These are phyloP conservation scores for Fusarium setosum DNA, from an alignment of 2,329 filamentous ascomycete genomes.

Conservation along the genomic window DNA sequence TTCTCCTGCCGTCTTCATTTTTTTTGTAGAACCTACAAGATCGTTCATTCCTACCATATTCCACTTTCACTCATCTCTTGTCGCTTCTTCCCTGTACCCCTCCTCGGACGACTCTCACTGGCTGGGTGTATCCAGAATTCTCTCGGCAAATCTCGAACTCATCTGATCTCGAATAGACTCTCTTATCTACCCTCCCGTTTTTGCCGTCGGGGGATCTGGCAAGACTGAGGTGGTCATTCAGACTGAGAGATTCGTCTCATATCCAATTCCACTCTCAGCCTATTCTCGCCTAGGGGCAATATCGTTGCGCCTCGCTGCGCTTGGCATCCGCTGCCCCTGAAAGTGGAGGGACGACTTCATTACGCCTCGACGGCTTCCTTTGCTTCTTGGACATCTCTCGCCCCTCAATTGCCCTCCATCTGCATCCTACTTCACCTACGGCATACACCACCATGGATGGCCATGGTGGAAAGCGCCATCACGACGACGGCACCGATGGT, in stretches of 20 bases:
- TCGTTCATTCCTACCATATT: background rate
- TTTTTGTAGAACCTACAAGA: too few relatives aligned
- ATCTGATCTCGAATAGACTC: slow-evolving; percentile 32
- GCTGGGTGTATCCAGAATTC: slow-evolving; percentile 23
- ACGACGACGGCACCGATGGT: slow-evolving; percentile 30
- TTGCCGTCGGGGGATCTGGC: background rate
- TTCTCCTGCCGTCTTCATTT: too few relatives aligned
- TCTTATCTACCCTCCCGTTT: slow-evolving; percentile 8
- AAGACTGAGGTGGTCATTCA: background rate
- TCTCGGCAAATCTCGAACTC: slow-evolving; percentile 36
- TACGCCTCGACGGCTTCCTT: slow-evolving; percentile 15
- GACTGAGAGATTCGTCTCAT: background rate
- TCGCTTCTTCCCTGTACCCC: slow-evolving; percentile 15
- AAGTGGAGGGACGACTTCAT: slow-evolving; percentile 12
- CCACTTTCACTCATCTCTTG: slow-evolving; percentile 3
- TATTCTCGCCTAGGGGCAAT: background rate
- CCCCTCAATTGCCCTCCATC: background rate
- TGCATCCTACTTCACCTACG: slow-evolving; percentile 11
- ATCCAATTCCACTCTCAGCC: background rate
- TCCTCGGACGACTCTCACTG: slow-evolving; percentile 30
- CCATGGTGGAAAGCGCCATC: slow-evolving; percentile 38
- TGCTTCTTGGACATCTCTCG: slow-evolving; percentile 14
- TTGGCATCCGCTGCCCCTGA: background rate
- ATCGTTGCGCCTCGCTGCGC: background rate
- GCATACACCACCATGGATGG: slow-evolving; percentile 28